Conservation (phyloP, 257 asterid species). For the Solanum habrochaites region DNA sequence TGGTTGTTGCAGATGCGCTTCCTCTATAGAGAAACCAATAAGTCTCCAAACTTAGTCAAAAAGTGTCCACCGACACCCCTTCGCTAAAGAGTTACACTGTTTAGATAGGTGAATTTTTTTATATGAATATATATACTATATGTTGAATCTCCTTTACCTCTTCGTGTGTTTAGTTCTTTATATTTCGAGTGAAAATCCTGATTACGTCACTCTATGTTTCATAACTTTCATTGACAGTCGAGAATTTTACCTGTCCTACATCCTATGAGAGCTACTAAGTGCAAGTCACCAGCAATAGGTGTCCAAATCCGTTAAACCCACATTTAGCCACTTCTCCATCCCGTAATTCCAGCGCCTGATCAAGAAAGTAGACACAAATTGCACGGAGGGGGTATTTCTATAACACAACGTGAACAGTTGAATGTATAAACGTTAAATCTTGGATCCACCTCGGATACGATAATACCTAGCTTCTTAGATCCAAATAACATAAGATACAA, state of each 20-base stretch:
- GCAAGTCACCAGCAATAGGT: slow-evolving; percentile 30
- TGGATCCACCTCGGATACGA: neutral
- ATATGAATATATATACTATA: neutral
- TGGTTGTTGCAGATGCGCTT: slow-evolving; percentile 4
- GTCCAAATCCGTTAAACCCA: slow-evolving; percentile 36
- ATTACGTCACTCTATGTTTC: neutral
- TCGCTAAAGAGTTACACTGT: neutral
- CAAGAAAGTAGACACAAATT: neutral
- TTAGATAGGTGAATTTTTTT: neutral
- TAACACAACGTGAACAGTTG: neutral
- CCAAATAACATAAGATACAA: slow-evolving; percentile 26
- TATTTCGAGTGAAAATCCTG: neutral
- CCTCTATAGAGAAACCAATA: neutral
- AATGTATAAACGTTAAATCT: neutral
- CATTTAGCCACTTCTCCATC: slow-evolving; percentile 35
- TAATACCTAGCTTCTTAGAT: slow-evolving; percentile 17
- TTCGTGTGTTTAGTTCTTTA: neutral
- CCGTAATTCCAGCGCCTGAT: slow-evolving; percentile 43
- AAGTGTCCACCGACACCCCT: neutral
- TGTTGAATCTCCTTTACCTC: neutral
- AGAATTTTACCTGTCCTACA: slow-evolving; percentile 28
- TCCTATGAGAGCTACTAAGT: slow-evolving; percentile 31
- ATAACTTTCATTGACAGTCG: neutral
- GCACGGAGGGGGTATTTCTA: too few relatives aligned
- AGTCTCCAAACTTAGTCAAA: neutral